Base-by-base conservation (phyloP, 768 basidiomycete species). In the Macrolepiota dolichaula region DNA sequence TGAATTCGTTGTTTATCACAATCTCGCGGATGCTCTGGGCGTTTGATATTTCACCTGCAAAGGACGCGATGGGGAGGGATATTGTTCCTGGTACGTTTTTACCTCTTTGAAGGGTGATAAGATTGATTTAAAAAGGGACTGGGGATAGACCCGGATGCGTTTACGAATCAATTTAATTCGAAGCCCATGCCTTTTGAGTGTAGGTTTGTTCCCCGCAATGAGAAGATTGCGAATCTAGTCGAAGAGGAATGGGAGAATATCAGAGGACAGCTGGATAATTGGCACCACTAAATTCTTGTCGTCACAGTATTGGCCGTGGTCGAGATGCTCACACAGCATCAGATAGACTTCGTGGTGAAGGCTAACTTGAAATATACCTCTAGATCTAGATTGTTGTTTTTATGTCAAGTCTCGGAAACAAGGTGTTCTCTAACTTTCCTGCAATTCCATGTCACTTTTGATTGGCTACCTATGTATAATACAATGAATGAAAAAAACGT, bases 21-120 rank as follows among this genome's bases (percentile, higher is more conserved):
- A 63, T 71, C 17, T 60, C 68, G 7, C 64, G 68, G 64, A 61
- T 69, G 0, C 52, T 71, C 1, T 71, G 70, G 70, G 66, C 69
- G 1, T 71, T 67, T 52, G 58, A 68, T 22, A 61, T 71, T 22
- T 13, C 42, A 13, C 68, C 66, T 4, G 36, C 57, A 3, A 63
- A 44, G 13, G 63, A 67, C 51, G 25, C 13, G 10, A 2, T 22
- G 7, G 51, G 51, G 9, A 17, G 11, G 29, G 51, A 36, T 22
- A 12, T 44, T 13, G 7, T 60, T 36, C 56, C 24, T 65, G 66
- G 42, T 63, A 62, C 10, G 19, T 64, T 64, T 0, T 22, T 29
- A 17, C 42, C 29, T 2, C 25, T 15, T 44, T 25, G 36, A 12
- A 10, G 15, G n/a, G n/a, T n/a, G n/a, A n/a, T n/a, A 10, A 37